These are phyloP conservation scores for Colletotrichum incanum DNA, from an alignment of 2,329 filamentous ascomycete genomes.

Conservation along the genomic window DNA sequence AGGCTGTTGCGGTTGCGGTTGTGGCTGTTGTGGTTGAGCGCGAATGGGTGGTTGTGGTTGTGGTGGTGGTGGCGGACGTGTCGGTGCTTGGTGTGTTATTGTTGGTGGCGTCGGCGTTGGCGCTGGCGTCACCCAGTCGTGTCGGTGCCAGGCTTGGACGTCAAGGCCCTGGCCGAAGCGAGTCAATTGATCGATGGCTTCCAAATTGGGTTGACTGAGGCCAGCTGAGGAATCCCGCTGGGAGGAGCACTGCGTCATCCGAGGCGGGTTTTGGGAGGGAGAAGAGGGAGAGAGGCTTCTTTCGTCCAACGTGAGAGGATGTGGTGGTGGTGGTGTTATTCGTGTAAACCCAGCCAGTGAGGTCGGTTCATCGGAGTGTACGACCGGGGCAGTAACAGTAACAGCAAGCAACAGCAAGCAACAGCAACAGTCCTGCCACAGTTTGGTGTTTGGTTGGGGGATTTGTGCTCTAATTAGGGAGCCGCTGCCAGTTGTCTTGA, in stretches of 20 bases:
- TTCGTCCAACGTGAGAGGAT: not conserved
- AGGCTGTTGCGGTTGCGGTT: not conserved
- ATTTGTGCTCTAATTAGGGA: not conserved
- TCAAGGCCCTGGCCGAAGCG: slow-evolving; percentile 39
- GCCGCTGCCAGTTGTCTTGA: slow-evolving; percentile 9
- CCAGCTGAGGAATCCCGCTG: slow-evolving; percentile 42
- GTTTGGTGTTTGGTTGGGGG: not conserved
- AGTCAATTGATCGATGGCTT: slow-evolving; percentile 41
- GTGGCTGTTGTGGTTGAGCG: not conserved
- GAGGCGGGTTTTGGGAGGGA: slow-evolving; percentile 22
- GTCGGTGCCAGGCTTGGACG: slow-evolving; percentile 38
- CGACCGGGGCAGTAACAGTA: too few species aligned
- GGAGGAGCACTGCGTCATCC: slow-evolving; percentile 42
- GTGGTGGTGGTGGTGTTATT: not conserved
- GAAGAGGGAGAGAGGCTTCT: not conserved
- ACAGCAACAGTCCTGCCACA: not conserved
- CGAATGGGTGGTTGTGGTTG: not conserved
- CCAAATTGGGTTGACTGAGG: slow-evolving; percentile 39
- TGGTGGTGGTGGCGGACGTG: not conserved
- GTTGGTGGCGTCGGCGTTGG: slow-evolving; percentile 8
- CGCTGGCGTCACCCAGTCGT: slow-evolving; percentile 14
- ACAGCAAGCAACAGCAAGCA: too few species aligned
- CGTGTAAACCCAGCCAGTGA: not conserved
- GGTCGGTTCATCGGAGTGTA: not conserved
- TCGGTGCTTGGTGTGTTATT: slow-evolving; percentile 1